phyloP scores from a whole-genome alignment of 2,329 filamentous ascomycete species.

The Sporothrix schenckii region DNA sequence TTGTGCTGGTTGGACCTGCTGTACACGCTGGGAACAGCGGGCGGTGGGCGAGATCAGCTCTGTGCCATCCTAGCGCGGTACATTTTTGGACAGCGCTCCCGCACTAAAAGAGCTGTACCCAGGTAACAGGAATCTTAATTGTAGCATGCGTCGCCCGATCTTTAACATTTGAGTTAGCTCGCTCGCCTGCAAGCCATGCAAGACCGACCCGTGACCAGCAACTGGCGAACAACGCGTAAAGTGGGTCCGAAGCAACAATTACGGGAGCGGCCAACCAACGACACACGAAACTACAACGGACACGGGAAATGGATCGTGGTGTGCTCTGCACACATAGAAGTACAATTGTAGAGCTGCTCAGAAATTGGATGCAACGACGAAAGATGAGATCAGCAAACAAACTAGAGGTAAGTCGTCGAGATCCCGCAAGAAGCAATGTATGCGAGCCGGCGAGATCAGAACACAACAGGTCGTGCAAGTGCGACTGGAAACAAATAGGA shows the following conservation, averaged over 20 bases:
- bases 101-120: background rate
- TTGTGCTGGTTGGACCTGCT: constrained; percentile 5
- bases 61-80: background rate
- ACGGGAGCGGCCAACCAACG: background rate
- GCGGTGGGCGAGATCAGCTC: background rate
- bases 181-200: constrained; percentile 7
- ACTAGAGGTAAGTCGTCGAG: too few species aligned
- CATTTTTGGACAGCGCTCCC: background rate
- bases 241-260: constrained; percentile 13
- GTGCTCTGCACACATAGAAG: background rate
- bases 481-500: constrained; percentile 15
- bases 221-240: background rate
- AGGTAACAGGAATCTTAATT: background rate
- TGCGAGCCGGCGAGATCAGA: background rate
- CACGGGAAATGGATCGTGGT: background rate
- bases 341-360: background rate
- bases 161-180: constrained; percentile 7
- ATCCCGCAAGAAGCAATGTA: background rate
- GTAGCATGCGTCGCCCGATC: constrained; percentile 10
- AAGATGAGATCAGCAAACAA: background rate
- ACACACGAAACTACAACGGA: background rate
- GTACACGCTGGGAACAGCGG: background rate
- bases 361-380: background rate
- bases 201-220: constrained; percentile 16
- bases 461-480: background rate